phyloP scores from a whole-genome alignment of 2,329 filamentous ascomycete genomes.

The Penicillium vulpinum region DNA sequence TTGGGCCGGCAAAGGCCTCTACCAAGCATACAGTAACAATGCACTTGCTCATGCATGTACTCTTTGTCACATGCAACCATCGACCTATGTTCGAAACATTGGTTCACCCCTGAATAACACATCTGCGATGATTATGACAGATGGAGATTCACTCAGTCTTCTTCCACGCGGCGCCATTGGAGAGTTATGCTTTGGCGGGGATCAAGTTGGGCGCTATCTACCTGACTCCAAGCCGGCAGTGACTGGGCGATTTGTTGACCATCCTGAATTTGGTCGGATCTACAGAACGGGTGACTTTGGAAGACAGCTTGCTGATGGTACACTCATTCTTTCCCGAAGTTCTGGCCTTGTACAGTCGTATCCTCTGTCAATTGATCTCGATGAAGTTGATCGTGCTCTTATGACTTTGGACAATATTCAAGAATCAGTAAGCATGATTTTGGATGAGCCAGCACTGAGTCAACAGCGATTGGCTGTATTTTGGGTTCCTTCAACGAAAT shows the following conservation, averaged over 20 bases:
- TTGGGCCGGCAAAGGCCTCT: conserved; percentile 69
- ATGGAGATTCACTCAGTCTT: conserved; percentile 48
- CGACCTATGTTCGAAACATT: conserved; percentile 71
- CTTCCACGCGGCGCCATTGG: conserved; percentile 72
- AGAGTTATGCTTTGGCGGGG: conserved; percentile 83
- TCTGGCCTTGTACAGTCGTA: conserved; percentile 79
- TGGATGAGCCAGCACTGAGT: conserved; percentile 43
- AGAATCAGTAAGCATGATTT: conserved; percentile 66
- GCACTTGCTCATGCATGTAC: conserved; percentile 72
- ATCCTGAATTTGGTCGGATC: conserved; percentile 68
- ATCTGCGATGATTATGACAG: conserved; percentile 65
- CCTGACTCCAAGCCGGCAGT: conserved; percentile 51
- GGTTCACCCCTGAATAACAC: conserved; percentile 74
- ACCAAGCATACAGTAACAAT: conserved; percentile 56
- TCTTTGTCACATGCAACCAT: conserved; percentile 60
- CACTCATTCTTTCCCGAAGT: conserved; percentile 70
- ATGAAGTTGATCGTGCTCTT: conserved; percentile 69
- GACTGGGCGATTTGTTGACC: conserved; percentile 65
- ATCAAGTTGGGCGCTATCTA: conserved; percentile 60
- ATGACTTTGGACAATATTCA: conserved; percentile 53
- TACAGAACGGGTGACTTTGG: conserved; percentile 85
- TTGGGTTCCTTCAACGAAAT: conserved; percentile 55
- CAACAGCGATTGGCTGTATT: conserved; percentile 66
- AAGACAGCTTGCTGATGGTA: conserved; percentile 73
- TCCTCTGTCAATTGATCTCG: conserved; percentile 76